Base-by-base conservation (phyloP, 2,329 filamentous ascomycete species). In the Hymenotorrendiella dingleyae region DNA sequence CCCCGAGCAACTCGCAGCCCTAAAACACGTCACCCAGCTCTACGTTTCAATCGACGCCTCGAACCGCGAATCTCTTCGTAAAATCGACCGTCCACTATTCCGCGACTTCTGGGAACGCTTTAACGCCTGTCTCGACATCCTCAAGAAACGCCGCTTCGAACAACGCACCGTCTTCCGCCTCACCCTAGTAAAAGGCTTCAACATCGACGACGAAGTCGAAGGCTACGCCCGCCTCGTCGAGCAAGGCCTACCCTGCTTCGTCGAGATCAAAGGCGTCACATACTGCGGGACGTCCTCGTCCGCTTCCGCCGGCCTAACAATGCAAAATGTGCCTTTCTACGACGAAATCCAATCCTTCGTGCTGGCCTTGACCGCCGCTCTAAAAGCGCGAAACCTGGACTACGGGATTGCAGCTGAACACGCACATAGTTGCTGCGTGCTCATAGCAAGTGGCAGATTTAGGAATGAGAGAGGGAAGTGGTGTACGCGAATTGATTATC, bases 21-120 rank as follows among this genome's bases (percentile, higher is more conserved):
- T 97, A 28, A 74, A 85, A 50, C 86, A 85, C 21, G 90, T 96
- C 11, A 98, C 91, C 0, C 93, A 97, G 65, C 76, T 98, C 1
- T 97, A 97, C 64, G 91, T 97, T 48, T 93, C 86, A 42, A 96
- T 97, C 60, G 91, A 98, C 59, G 93, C 93, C 0, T 88, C 85
- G 33, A 94, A 96, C 69, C 82, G 82, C 49, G 90, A 95, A 47
- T 87, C 82, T 12, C 74, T 97, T 23, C 81, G 87, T 39, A 84
- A 83, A 60, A 95, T 98, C 56, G 91, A 97, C 64, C 74, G 91
- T 0, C 93, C 91, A 0, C 75, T 98, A 3, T 90, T 97, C 67
- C 80, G 93, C 38, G 91, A 97, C 66, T 98, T 94, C 67, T 97
- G 91, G 93, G 90, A 96, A 67, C 82, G 93, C 4, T 96, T 97